Conservation (phyloP, 441 rosid species). For the Mallotus repandus region DNA sequence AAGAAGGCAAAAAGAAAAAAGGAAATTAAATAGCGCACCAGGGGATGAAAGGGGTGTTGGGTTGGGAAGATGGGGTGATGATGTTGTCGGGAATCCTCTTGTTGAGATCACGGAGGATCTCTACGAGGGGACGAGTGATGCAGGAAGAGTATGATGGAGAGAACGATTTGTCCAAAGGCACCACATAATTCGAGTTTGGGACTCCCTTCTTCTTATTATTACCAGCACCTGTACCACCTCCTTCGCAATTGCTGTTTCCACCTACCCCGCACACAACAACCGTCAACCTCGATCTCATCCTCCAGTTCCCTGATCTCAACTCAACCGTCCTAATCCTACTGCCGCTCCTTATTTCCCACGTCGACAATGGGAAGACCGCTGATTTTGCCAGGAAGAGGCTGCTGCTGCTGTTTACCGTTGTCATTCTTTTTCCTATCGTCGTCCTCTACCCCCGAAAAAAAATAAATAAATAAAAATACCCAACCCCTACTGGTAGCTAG, state of each 20-base stretch:
- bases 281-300: slow-evolving; percentile 9
- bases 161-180: slow-evolving; percentile 72
- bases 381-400: background rate
- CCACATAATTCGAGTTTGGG: slow-evolving; percentile 85
- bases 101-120: slow-evolving; percentile 96
- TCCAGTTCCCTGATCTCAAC: background rate
- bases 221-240: slow-evolving; percentile 18
- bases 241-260: background rate
- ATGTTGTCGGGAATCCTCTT: slow-evolving; percentile 89
- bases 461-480: too few species aligned
- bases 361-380: background rate
- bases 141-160: slow-evolving; percentile 60
- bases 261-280: slow-evolving; percentile 6
- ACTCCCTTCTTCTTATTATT: slow-evolving; percentile 43
- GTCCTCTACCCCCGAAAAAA: background rate
- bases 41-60: slow-evolving; percentile 53
- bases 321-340: background rate
- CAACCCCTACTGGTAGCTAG: background rate
- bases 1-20: background rate
- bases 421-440: slow-evolving; percentile 1
- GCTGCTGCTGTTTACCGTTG: slow-evolving; percentile 11
- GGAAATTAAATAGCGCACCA: slow-evolving; percentile 40
- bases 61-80: slow-evolving; percentile 36
- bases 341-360: background rate
- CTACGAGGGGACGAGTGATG: slow-evolving; percentile 82